A percentile compares a stretch with the other conserved stretches of the same genome.
phyloP scores from a whole-genome alignment of 495 filamentous ascomycete genomes.

The Elasticomyces elasticus region DNA sequence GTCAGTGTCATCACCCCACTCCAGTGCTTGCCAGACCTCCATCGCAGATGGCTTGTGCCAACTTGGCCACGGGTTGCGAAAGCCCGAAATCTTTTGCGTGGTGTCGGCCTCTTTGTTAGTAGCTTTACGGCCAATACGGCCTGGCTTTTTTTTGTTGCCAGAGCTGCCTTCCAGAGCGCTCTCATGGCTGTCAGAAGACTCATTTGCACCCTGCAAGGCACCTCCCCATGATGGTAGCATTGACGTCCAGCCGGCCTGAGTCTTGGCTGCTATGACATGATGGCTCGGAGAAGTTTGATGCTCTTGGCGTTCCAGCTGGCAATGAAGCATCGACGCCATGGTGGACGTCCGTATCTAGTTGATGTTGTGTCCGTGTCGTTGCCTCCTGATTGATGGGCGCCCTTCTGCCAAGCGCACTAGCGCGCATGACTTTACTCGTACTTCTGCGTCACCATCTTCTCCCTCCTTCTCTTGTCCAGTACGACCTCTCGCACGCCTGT shows the following conservation, averaged over 20 bases:
- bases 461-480: no score
- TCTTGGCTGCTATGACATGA: background rate
- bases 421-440: no score
- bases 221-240: background rate
- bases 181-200: background rate
- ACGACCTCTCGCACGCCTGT: no score
- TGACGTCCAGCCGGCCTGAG: background rate
- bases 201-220: no score
- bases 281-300: background rate
- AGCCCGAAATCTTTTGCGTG: conserved; percentile 19
- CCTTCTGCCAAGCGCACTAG: no score
- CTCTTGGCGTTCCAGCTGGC: background rate
- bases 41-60: conserved; percentile 27
- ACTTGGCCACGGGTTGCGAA: conserved; percentile 47
- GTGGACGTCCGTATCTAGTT: no score
- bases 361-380: no score
- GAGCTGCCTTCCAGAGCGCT: background rate
- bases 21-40: conserved; percentile 6
- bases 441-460: no score
- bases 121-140: background rate
- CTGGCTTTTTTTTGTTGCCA: background rate
- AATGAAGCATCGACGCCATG: background rate
- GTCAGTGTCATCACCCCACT: conserved; percentile 9
- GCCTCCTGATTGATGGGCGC: no score
- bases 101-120: background rate